These are phyloP conservation scores for Neurospora tetrasperma DNA, from an alignment of 495 filamentous ascomycete species.

Conservation along the genomic window DNA sequence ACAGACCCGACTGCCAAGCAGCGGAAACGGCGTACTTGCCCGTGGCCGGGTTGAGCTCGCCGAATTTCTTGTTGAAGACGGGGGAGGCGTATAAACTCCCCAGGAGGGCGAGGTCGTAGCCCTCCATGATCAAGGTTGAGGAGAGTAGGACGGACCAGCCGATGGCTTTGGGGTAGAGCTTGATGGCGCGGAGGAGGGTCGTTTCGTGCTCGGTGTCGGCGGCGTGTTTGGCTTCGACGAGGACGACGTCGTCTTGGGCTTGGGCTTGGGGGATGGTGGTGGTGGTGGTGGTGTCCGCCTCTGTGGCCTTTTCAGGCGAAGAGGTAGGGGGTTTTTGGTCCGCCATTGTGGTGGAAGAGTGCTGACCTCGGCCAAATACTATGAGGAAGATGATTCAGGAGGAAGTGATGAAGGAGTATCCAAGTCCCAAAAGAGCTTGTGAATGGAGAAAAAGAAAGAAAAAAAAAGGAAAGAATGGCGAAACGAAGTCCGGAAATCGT, in stretches of 20 bases:
- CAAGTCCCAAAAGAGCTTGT: not conserved
- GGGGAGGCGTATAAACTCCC: constrained; percentile 26
- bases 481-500: not conserved
- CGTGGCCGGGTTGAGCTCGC: constrained; percentile 11
- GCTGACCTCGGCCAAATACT: not conserved
- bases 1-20: constrained; percentile 27
- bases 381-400: not conserved
- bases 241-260: not conserved
- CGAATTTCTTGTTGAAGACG: constrained; percentile 25
- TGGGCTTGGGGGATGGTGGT: not conserved
- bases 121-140: constrained; percentile 47
- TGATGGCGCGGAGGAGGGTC: constrained; percentile 28
- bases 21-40: constrained; percentile 25
- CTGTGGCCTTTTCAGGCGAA: not conserved
- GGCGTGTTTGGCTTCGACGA: constrained; percentile 22
- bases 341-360: not conserved
- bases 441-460: not conserved
- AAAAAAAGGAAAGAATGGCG: not conserved
- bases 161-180: constrained; percentile 37
- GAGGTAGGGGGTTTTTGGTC: not conserved
- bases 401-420: not conserved
- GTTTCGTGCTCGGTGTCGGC: constrained; percentile 29
- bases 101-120: constrained; percentile 38
- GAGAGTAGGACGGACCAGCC: constrained; percentile 42
- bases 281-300: constrained; percentile 1